Evolutionary conservation across 331 rosid species (phyloP).

Genomic region (Erythrophleum ivorense): DNA sequence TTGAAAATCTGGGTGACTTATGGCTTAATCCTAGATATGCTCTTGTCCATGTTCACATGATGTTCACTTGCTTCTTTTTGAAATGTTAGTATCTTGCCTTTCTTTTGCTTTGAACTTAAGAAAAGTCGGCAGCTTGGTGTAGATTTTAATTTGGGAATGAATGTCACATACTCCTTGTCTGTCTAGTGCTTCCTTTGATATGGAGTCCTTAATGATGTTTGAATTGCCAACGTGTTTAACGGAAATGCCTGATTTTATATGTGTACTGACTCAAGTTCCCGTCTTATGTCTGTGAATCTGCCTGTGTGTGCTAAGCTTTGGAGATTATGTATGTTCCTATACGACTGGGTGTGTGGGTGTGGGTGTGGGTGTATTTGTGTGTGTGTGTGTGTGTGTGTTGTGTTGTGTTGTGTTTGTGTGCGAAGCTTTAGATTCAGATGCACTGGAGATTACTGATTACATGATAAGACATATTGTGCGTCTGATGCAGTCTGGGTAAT

Average conservation of each 20-base stretch:
- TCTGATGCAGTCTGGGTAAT: neutral
- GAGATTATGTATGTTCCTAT: neutral
- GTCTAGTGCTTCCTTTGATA: neutral
- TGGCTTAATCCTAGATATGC: neutral
- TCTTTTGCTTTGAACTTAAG: conserved; percentile 11
- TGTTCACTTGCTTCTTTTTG: conserved; percentile 7
- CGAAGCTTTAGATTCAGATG: neutral
- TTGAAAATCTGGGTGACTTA: conserved; percentile 7
- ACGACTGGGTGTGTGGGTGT: too few relatives aligned
- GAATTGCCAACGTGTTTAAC: neutral
- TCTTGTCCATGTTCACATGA: neutral
- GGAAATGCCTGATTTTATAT: neutral
- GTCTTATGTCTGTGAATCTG: neutral
- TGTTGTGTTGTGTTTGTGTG: neutral
- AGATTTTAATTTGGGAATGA: neutral
- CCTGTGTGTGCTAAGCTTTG: neutral
- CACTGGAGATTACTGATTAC: neutral
- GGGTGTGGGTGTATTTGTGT: too few relatives aligned
- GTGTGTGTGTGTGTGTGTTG: neutral
- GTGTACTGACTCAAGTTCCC: too few relatives aligned
- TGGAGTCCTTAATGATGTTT: neutral
- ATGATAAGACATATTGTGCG: neutral
- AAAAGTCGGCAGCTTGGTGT: conserved; percentile 33
- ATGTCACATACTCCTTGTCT: neutral
- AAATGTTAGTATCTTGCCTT: conserved; percentile 9